A percentile compares a stretch with the other conserved stretches of the same genome.
phyloP scores from a whole-genome alignment of 225 moss, liverwort and hornwort species.

The Sphagnum contortum region DNA sequence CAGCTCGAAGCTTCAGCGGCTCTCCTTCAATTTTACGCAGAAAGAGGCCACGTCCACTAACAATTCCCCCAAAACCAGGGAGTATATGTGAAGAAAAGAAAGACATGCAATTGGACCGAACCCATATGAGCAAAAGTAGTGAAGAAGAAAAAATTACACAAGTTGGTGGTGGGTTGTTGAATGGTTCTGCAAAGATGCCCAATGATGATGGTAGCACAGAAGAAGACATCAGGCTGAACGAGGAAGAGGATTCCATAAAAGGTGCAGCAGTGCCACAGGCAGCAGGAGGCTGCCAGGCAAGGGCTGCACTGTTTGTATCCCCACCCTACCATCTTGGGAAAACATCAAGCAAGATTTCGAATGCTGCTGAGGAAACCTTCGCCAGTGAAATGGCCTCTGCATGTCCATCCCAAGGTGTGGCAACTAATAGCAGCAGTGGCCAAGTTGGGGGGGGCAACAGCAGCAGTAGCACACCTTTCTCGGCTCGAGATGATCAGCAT shows the following conservation, averaged over 20 bases:
- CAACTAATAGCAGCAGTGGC: constrained; percentile 17
- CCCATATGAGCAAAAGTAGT: constrained; percentile 15
- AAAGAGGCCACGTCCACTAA: constrained; percentile 63
- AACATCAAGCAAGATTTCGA: constrained; percentile 10
- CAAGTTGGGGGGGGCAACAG: background rate
- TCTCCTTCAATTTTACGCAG: constrained; percentile 85
- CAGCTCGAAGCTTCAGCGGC: constrained; percentile 84
- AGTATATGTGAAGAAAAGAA: constrained; percentile 28
- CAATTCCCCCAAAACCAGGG: constrained; percentile 17
- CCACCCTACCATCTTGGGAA: constrained; percentile 64
- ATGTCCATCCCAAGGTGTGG: constrained; percentile 19
- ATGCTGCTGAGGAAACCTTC: constrained; percentile 22
- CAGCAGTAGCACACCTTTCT: constrained; percentile 10
- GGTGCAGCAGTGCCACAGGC: constrained; percentile 22
- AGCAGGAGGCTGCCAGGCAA: constrained; percentile 35
- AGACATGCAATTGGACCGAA: constrained; percentile 44
- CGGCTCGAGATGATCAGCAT: constrained; percentile 35
- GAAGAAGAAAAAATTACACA: constrained; percentile 13
- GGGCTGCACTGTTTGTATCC: constrained; percentile 63
- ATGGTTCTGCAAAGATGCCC: constrained; percentile 15
- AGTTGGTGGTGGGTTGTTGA: constrained; percentile 2
- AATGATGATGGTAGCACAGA: constrained; percentile 15
- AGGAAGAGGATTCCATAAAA: background rate
- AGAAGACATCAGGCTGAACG: constrained; percentile 21
- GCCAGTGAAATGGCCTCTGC: constrained; percentile 7